Base-by-base conservation (phyloP, 768 basidiomycete species). In the Suillus decipiens region DNA sequence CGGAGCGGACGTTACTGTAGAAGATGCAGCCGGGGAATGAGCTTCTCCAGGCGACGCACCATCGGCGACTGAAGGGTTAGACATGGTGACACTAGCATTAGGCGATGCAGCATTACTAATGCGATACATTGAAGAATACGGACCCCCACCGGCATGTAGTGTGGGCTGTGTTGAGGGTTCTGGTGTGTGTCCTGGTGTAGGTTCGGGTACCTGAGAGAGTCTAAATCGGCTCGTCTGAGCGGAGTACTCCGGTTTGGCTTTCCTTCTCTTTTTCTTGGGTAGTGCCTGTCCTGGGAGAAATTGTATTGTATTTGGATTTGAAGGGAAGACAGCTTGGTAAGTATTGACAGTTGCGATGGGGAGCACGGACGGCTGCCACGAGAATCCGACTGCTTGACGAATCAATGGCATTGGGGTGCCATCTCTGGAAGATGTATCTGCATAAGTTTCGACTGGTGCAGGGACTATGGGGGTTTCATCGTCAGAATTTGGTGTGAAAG, bases 251-350 rank as follows among this genome's bases (percentile, higher is more conserved):
- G 70, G 66, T 64, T 71, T 72, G 60, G 66, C 67, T 48, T 70
- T 63, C 63, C 71, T 77, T 58, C 66, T 71, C 51, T 61, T 51
- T 41, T 68, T 73, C 3, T 66, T 66, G 5, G 69, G 68, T 12
- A 71, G 68, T 0, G 70, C 75, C 68, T 87, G 86, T 8, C 86
- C 86, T n/a, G 86, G 86, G 42, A 88, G 79, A 69, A 84, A 87
- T 36, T 72, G 66, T 2, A 71, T 66, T 14, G 67, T 72, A 7
- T 58, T 42, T 11, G 72, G 64, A n/a, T 64, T 74, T 28, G 67
- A 53, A 39, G 68, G 63, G 1, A 68, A 50, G 3, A 73, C 58
- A 31, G 71, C 75, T 37, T 73, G 73, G 47, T 75, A 75, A 34
- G 77, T 76, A 36, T 7, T 67, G 64, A 75, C 60, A 63, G 71